A percentile compares a stretch with the other conserved stretches of the same genome.
Conservation (phyloP, 495 filamentous ascomycete species). For the Penicillium egyptiacum region DNA sequence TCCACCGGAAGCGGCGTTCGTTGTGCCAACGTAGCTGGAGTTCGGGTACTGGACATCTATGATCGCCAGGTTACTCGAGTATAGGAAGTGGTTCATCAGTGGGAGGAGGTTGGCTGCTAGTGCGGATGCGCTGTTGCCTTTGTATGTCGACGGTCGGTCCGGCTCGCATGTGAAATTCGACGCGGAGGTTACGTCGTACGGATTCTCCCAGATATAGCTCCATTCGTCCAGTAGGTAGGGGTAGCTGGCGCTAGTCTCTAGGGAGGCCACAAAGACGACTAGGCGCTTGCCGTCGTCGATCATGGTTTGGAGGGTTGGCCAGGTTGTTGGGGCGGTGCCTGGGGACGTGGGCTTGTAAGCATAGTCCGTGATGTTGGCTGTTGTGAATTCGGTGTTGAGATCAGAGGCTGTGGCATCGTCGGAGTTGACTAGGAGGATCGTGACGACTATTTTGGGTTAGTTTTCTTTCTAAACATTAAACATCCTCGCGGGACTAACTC, state of each 20-base stretch:
- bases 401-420: slow-evolving; percentile 55
- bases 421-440: slow-evolving; percentile 71
- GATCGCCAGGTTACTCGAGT: slow-evolving; percentile 42
- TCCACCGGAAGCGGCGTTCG: slow-evolving; percentile 55
- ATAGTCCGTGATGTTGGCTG: slow-evolving; percentile 59
- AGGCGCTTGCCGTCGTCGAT: slow-evolving; percentile 64
- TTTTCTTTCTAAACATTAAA: background rate
- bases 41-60: slow-evolving; percentile 61
- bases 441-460: slow-evolving; percentile 54
- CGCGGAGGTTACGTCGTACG: slow-evolving; percentile 63
- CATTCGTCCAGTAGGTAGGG: slow-evolving; percentile 75
- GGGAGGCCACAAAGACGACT: slow-evolving; percentile 61
- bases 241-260: slow-evolving; percentile 46
- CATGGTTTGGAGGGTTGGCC: slow-evolving; percentile 69
- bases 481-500: slow-evolving; percentile 2
- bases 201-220: slow-evolving; percentile 73
- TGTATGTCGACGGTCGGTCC: slow-evolving; percentile 55
- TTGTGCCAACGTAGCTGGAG: slow-evolving; percentile 54
- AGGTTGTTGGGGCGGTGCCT: slow-evolving; percentile 46
- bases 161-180: slow-evolving; percentile 66
- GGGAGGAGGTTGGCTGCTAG: slow-evolving; percentile 51
- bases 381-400: slow-evolving; percentile 56
- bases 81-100: slow-evolving; percentile 73
- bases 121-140: slow-evolving; percentile 44
- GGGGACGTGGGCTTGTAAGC: slow-evolving; percentile 56